These are phyloP conservation scores for Starmerella potacharoeniae DNA, from an alignment of 805 yeast species.

Conservation along the genomic window DNA sequence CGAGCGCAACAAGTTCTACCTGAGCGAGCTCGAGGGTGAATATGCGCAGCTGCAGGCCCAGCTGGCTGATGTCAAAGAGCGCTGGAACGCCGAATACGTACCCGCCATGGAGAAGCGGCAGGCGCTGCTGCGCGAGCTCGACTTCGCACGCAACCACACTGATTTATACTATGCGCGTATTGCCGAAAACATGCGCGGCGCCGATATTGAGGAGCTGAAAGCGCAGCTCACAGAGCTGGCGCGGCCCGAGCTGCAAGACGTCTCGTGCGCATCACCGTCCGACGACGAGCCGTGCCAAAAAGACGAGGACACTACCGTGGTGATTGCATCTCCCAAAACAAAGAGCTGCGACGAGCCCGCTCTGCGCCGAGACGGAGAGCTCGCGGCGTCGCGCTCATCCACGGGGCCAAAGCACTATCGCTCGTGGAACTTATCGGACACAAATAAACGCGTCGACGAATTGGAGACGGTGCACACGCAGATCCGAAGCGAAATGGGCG, in stretches of 20 bases:
- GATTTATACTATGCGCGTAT: neutral
- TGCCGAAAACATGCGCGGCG: neutral
- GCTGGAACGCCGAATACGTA: slow-evolving; percentile 10
- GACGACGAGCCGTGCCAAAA: neutral
- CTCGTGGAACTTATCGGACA: slow-evolving; percentile 11
- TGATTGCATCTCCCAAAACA: neutral
- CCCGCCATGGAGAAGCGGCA: slow-evolving; percentile 14
- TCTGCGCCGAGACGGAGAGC: neutral
- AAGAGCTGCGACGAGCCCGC: neutral
- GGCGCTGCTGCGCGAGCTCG: slow-evolving; percentile 5
- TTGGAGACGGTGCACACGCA: slow-evolving; percentile 3
- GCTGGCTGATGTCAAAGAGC: neutral
- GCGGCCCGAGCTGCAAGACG: neutral
- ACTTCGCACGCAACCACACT: slow-evolving; percentile 4
- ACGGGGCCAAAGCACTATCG: neutral
- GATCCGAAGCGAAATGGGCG: slow-evolving; percentile 5
- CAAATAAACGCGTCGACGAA: neutral
- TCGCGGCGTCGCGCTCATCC: neutral
- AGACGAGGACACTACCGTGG: neutral
- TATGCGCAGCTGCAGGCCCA: neutral
- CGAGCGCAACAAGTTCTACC: slow-evolving; percentile 8
- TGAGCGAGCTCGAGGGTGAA: slow-evolving; percentile 7
- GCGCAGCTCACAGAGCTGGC: neutral
- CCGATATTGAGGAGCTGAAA: neutral
- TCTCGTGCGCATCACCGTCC: neutral